phyloP scores from a whole-genome alignment of 306 rosid species.

The Cicer pinnatifidum region DNA sequence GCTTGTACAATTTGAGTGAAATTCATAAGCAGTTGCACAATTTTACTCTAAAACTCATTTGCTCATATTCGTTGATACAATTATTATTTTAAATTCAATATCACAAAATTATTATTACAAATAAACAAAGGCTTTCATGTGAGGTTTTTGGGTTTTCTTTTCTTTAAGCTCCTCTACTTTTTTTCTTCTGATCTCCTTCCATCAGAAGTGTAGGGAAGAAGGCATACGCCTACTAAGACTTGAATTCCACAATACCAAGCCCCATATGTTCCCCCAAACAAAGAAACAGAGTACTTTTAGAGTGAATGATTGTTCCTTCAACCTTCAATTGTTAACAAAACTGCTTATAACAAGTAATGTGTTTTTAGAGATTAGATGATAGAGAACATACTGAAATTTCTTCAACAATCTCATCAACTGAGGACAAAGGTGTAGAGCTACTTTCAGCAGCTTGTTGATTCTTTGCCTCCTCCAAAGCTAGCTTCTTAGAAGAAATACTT shows the following conservation, averaged over 20 bases:
- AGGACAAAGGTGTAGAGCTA: conserved; percentile 58
- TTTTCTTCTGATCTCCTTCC: not conserved
- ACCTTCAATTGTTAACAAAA: conserved; percentile 15
- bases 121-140: conserved; percentile 11
- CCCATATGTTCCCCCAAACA: not conserved
- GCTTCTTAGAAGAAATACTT: conserved; percentile 52
- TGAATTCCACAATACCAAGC: not conserved
- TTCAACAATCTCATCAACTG: conserved; percentile 69
- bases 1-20: conserved; percentile 27
- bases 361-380: conserved; percentile 12
- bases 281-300: not conserved
- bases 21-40: conserved; percentile 4
- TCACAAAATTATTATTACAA: conserved; percentile 9
- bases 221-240: conserved; percentile 8
- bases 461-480: conserved; percentile 58
- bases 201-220: conserved; percentile 7
- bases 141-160: not conserved
- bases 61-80: not conserved
- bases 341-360: conserved; percentile 37
- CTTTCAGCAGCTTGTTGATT: conserved; percentile 56
- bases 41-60: conserved; percentile 1
- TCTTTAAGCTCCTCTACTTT: not conserved
- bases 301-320: conserved; percentile 1
- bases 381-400: conserved; percentile 73
- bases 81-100: conserved; percentile 2